Evolutionary conservation across 495 filamentous ascomycete genomes (phyloP).

Genomic region (Neurospora sp.): DNA sequence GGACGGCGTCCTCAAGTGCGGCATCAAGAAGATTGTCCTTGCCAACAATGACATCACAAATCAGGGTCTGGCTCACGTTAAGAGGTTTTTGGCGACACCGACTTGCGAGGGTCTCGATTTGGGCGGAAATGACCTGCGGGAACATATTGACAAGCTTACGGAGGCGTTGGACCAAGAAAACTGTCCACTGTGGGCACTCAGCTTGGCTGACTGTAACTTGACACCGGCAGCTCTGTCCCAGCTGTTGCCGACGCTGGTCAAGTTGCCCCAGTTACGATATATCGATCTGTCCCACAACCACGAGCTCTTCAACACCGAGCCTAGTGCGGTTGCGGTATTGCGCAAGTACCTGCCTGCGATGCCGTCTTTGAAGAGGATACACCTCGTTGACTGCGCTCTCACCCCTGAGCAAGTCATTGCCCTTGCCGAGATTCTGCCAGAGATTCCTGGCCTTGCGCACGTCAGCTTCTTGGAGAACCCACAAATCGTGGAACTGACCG

Average conservation of each 20-base stretch:
- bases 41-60: slow-evolving; percentile 69
- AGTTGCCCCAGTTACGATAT: slow-evolving; percentile 69
- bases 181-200: slow-evolving; percentile 63
- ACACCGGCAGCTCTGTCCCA: slow-evolving; percentile 57
- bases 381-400: slow-evolving; percentile 79
- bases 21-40: slow-evolving; percentile 65
- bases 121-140: slow-evolving; percentile 73
- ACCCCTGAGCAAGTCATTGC: slow-evolving; percentile 80
- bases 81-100: slow-evolving; percentile 59
- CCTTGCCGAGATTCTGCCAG: slow-evolving; percentile 79
- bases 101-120: slow-evolving; percentile 84
- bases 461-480: slow-evolving; percentile 82
- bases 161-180: slow-evolving; percentile 49
- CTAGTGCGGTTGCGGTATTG: slow-evolving; percentile 66
- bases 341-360: slow-evolving; percentile 79
- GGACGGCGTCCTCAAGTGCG: slow-evolving; percentile 62
- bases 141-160: slow-evolving; percentile 58
- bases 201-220: slow-evolving; percentile 80
- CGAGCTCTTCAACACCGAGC: slow-evolving; percentile 60
- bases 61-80: slow-evolving; percentile 64
- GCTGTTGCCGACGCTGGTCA: slow-evolving; percentile 63
- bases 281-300: slow-evolving; percentile 88
- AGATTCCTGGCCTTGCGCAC: slow-evolving; percentile 73
- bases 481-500: slow-evolving; percentile 52
- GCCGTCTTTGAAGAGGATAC: slow-evolving; percentile 69